phyloP scores from a whole-genome alignment of 2,329 filamentous ascomycete genomes.

The Lachnellula willkommii region DNA sequence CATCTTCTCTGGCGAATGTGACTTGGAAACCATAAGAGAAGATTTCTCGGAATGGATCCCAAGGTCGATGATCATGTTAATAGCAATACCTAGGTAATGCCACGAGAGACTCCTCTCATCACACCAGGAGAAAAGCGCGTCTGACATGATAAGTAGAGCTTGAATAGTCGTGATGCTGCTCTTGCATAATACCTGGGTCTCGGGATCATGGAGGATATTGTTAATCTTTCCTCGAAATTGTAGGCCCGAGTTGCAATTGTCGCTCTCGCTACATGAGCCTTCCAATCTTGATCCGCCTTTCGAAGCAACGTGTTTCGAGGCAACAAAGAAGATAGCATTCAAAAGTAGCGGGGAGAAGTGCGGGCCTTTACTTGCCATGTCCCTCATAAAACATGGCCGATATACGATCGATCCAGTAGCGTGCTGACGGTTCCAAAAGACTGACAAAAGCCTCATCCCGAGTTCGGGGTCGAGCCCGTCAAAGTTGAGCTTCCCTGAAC shows the following conservation, averaged over 20 bases:
- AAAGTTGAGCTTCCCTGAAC: slow-evolving; percentile 46
- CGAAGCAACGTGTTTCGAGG: slow-evolving; percentile 25
- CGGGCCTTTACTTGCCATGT: slow-evolving; percentile 32
- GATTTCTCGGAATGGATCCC: slow-evolving; percentile 44
- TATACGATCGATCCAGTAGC: slow-evolving; percentile 45
- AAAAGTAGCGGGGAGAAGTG: slow-evolving; percentile 36
- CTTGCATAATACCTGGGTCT: slow-evolving; percentile 42
- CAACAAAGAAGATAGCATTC: slow-evolving; percentile 33
- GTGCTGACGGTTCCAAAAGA: slow-evolving; percentile 51
- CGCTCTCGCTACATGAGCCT: slow-evolving; percentile 16
- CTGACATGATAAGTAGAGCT: slow-evolving; percentile 47
- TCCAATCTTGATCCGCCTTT: slow-evolving; percentile 11
- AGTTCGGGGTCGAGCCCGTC: slow-evolving; percentile 49
- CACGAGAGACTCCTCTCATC: slow-evolving; percentile 49
- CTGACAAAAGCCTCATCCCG: slow-evolving; percentile 44
- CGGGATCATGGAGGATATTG: slow-evolving; percentile 38
- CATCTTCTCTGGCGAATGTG: slow-evolving; percentile 20
- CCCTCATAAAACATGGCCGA: slow-evolving; percentile 47
- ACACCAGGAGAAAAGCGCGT: slow-evolving; percentile 45
- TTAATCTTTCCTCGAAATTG: slow-evolving; percentile 34
- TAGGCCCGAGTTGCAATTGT: slow-evolving; percentile 21
- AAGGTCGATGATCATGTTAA: slow-evolving; percentile 50
- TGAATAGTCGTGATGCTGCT: slow-evolving; percentile 51
- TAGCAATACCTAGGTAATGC: slow-evolving; percentile 53
- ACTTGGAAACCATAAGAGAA: slow-evolving; percentile 5